Base-by-base conservation (phyloP, 2,329 filamentous ascomycete species). In the Fusarium burgessii region DNA sequence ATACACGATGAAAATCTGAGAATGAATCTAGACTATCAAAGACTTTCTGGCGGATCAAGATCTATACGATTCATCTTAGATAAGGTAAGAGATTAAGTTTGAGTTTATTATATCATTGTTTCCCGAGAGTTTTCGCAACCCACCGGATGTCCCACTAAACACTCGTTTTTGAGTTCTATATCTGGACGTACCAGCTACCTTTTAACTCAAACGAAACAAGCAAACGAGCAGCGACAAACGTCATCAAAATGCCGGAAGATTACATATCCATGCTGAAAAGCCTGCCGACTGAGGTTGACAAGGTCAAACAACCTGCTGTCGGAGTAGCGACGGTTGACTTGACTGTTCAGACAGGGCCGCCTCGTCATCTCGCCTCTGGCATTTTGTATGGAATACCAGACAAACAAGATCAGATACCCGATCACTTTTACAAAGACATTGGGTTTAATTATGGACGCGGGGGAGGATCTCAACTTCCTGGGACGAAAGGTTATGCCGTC, bases 341-440 rank as follows among this genome's bases (percentile, higher is more conserved):
- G 13, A 14, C 25, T 4, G 12, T 43, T 2, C 25, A 29, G 4
- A 62, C 69, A 7, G 69, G 69, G 0, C 43, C 36, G 1, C 66
- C 69, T 17, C 20, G 36, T 2, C 58, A 72, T 8, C 66, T 72
- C 12, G 69, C 70, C 0, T 72, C 69, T 7, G 69, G 70, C 3
- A 54, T 72, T 2, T 11, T 72, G 2, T 72, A 72, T 1, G 70
- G 70, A 7, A 63, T 70, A 20, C 69, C 69, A 3, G 69, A 72
- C 35, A 68, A 59, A 13, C 20, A 49, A 1, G 12, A 59, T n/a
- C 62, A 72, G 15, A 61, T 72, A 27, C 61, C 62, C 0, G 69
- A 70, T 25, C 9, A 40, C 3, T 72, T 58, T 3, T 70, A 64
- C 20, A 50, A 42, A 17, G 70, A 64, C 0, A 62, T 72, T 9